Evolutionary conservation across 768 basidiomycete genomes (phyloP).

Genomic region (Tylopilus intermedius): DNA sequence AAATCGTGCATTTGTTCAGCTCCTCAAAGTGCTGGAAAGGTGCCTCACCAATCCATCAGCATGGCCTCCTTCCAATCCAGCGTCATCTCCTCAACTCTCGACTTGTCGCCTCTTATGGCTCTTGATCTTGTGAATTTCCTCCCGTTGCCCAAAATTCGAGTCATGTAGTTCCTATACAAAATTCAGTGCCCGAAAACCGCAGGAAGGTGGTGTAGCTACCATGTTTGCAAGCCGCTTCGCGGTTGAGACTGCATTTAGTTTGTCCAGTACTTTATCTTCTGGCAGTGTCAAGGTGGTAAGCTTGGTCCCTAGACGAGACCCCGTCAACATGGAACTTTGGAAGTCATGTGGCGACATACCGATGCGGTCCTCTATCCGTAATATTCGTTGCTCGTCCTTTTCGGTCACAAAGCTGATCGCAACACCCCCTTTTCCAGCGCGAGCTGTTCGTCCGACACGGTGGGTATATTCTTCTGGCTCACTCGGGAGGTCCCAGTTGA

Average conservation of each 20-base stretch:
- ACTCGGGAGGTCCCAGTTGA: conserved; percentile 95
- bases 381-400: conserved; percentile 78
- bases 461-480: conserved; percentile 94
- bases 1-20: neutral
- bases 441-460: conserved; percentile 89
- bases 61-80: neutral
- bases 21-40: neutral
- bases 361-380: conserved; percentile 81
- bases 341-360: conserved; percentile 44
- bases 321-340: neutral
- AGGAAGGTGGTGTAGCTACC: conserved; percentile 41
- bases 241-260: conserved; percentile 83
- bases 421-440: conserved; percentile 83
- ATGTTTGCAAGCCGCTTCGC: conserved; percentile 92
- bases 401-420: conserved; percentile 96
- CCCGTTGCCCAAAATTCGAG: conserved; percentile 83
- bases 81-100: neutral
- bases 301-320: conserved; percentile 51
- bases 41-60: conserved; percentile 9
- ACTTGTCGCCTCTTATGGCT: conserved; percentile 19
- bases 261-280: conserved; percentile 78
- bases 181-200: conserved; percentile 1
- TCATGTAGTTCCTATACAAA: conserved; percentile 72
- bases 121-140: conserved; percentile 77
- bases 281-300: conserved; percentile 70